A percentile compares a stretch with the other conserved stretches of the same genome.
phyloP scores from a whole-genome alignment of 495 filamentous ascomycete genomes.

The Acidomyces sp. region DNA sequence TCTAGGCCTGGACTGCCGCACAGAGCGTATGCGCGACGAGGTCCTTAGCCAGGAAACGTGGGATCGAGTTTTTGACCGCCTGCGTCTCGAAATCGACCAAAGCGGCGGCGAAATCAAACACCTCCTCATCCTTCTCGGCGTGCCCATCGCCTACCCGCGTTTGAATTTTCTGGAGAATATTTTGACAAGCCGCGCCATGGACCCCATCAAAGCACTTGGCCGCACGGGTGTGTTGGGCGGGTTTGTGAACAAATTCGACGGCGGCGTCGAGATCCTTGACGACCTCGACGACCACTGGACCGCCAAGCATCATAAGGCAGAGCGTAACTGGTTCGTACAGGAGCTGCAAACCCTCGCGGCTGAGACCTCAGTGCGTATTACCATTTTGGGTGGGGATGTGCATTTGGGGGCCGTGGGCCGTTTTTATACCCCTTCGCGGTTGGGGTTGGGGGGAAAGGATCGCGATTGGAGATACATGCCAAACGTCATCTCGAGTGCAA shows the following conservation, averaged over 20 bases:
- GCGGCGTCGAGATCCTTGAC: slow-evolving; percentile 85
- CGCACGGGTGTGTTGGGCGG: slow-evolving; percentile 68
- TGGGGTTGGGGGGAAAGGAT: slow-evolving; percentile 58
- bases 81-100: slow-evolving; percentile 52
- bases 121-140: slow-evolving; percentile 61
- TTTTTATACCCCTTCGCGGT: slow-evolving; percentile 79
- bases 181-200: slow-evolving; percentile 70
- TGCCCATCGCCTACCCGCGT: slow-evolving; percentile 83
- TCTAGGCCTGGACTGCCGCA: slow-evolving; percentile 79
- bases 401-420: slow-evolving; percentile 85
- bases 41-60: slow-evolving; percentile 72
- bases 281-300: slow-evolving; percentile 95
- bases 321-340: slow-evolving; percentile 74
- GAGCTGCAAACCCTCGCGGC: slow-evolving; percentile 83
- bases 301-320: slow-evolving; percentile 79
- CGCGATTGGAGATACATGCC: slow-evolving; percentile 90
- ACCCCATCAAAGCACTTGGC: slow-evolving; percentile 76
- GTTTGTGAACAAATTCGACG: slow-evolving; percentile 79
- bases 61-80: slow-evolving; percentile 71
- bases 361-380: slow-evolving; percentile 82
- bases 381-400: slow-evolving; percentile 82
- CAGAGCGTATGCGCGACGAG: slow-evolving; percentile 71
- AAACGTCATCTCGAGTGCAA: slow-evolving; percentile 76
- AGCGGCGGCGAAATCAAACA: slow-evolving; percentile 63
- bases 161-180: slow-evolving; percentile 61